Evolutionary conservation across 106 monocot genomes (phyloP), one percentile per base, ranked within the genome.

Genomic region (Dioscorea zingiberensis): DNA sequence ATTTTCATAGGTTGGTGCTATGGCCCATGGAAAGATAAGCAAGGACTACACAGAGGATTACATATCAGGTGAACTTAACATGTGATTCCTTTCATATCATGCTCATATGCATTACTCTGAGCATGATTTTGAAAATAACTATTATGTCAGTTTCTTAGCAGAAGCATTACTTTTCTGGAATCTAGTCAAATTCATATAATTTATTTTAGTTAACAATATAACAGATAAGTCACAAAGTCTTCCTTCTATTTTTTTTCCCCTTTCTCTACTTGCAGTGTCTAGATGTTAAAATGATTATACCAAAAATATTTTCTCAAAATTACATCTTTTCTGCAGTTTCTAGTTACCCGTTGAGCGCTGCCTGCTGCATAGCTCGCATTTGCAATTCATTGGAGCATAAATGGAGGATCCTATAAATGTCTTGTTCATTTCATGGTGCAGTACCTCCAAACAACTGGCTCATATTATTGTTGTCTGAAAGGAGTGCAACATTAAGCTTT

Each of bases 1-100:
- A 16, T 16, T 32, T 32, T 47, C 70, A 18, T 62, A 97, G 95
- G 88, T 91, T 48, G 92, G 97, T 55, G 83, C 92, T 32, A 97
- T 97, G 97, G 85, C 97, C 15, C 97, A 97, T 80, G 92, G 97
- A 60, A 75, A 80, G 70, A 92, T 97, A 25, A 77, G 78, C 32
- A 81, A 76, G 22, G 91, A 92, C 63, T 79, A 86, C 28, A 66
- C 73, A 25, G 92, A 97, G 69, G 97, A 97, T 59, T 85, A 79
- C 70, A 78, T 97, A 77, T 86, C 91, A 58, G 78, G 97, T 92
- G 74, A 82, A 73, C 61, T 70, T 22, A 17, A n/a, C 51, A 2
- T 54, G 29, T 47, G 4, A 18, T 48, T 60, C 22, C 29, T 11
- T 28, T 4, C 16, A 60, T 10, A 17, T 17, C n/a, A n/a, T n/a